A percentile compares a stretch with the other conserved stretches of the same genome.
phyloP scores from a whole-genome alignment of 2,329 filamentous ascomycete genomes.

The Xylaria arbuscula region DNA sequence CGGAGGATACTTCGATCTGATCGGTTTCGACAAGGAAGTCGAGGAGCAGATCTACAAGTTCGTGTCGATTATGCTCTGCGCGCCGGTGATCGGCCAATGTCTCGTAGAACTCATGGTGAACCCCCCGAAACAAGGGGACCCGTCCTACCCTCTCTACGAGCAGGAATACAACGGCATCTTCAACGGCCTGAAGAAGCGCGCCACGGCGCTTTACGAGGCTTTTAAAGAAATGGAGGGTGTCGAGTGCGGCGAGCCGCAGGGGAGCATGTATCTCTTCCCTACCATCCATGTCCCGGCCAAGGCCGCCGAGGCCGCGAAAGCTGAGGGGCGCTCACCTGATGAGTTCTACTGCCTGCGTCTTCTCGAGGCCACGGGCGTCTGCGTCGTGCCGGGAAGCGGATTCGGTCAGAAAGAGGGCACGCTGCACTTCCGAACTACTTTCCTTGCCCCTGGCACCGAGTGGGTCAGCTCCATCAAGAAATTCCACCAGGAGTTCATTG shows the following conservation, averaged over 20 bases:
- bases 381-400: conserved; percentile 89
- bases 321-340: conserved; percentile 80
- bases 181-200: conserved; percentile 80
- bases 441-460: conserved; percentile 94
- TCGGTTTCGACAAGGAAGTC: conserved; percentile 86
- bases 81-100: conserved; percentile 95
- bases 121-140: conserved; percentile 84
- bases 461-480: conserved; percentile 89
- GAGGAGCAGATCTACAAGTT: conserved; percentile 98
- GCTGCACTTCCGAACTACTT: conserved; percentile 95
- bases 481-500: conserved; percentile 93
- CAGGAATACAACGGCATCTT: conserved; percentile 88
- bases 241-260: conserved; percentile 87
- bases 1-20: conserved; percentile 96
- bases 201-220: conserved; percentile 85
- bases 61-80: conserved; percentile 95
- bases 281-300: conserved; percentile 83
- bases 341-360: conserved; percentile 95
- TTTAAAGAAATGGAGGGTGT: conserved; percentile 97
- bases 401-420: conserved; percentile 95
- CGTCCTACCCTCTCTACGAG: conserved; percentile 84
- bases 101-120: conserved; percentile 98
- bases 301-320: conserved; percentile 78
- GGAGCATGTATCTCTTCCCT: conserved; percentile 99
- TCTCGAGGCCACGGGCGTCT: conserved; percentile 93